Base-by-base conservation (phyloP, 306 rosid species). In the Vicia sativa region DNA sequence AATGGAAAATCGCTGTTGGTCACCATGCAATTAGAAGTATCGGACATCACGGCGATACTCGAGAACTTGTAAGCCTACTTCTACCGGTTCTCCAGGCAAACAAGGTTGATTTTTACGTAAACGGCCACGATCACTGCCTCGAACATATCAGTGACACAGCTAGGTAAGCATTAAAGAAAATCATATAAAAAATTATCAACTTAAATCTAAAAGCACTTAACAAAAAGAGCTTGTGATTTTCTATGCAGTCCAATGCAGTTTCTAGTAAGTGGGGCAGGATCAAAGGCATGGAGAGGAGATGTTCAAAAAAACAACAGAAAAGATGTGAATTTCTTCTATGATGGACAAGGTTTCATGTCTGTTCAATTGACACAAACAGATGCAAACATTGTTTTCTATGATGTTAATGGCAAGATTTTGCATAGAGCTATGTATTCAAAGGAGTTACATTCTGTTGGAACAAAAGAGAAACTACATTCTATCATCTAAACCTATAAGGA, bases 231-330 rank as follows among this genome's bases (percentile, higher is more conserved):
- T 63, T 80, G 64, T 34, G 9, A 34, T 34, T 34, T 73, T 49
- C 5, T 18, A 16, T 49, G 75, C 86, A 84, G 88, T 75, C 80
- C 80, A 3, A 65, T 81, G 34, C 74, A 81, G 15, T 78, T 84
- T 65, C 61, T 84, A 43, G 73, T 81, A 16, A 84, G 88, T n/a
- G 86, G 88, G 4, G 88, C 82, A 41, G 88, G 88, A 8, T 84
- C 88, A 28, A 84, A 84, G 80, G 88, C 88, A 4, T 84, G 88
- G 88, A 84, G 82, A 56, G 84, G 88, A 69, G 84, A 84, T 67
- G 10, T 67, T 8, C 43, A 65, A 25, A 19, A 4, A 18, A 39
- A 1, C 4, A 65, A 75, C n/a, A 12, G 19, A 53, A 70, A 9
- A 65, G 86, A 34, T 16, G 21, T 84, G 67, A 73, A 81, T 4